Conservation (phyloP, 495 filamentous ascomycete genomes). For the Hyaloscypha bicolor region DNA sequence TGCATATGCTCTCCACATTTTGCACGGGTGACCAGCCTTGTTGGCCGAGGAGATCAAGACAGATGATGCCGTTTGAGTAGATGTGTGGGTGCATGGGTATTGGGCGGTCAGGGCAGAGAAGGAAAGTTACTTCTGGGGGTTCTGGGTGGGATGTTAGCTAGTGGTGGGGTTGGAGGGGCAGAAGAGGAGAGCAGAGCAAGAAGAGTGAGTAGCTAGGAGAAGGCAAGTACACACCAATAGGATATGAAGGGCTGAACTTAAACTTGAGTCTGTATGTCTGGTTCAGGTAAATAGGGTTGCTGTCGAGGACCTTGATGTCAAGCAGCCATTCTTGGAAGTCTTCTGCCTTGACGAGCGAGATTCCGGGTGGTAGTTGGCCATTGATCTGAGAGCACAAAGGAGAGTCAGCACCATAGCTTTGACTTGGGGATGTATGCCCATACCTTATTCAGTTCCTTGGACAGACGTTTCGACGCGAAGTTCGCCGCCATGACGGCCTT, state of each 20-base stretch:
- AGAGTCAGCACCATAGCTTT: neutral
- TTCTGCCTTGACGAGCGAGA: conserved; percentile 76
- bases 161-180: neutral
- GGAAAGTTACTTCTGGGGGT: conserved; percentile 91
- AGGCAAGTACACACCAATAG: conserved; percentile 67
- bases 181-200: neutral
- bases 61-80: conserved; percentile 98
- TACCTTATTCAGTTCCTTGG: conserved; percentile 57
- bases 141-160: conserved; percentile 48
- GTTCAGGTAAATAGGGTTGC: conserved; percentile 84
- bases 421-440: neutral
- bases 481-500: conserved; percentile 7
- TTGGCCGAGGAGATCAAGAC: conserved; percentile 84
- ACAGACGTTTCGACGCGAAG: conserved; percentile 49
- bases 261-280: conserved; percentile 87
- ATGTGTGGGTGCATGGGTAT: conserved; percentile 98
- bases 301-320: conserved; percentile 88
- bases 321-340: conserved; percentile 89
- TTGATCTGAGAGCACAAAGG: conserved; percentile 46
- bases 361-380: conserved; percentile 65
- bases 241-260: conserved; percentile 79
- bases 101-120: conserved; percentile 62
- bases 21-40: conserved; percentile 96
- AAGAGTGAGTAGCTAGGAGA: neutral
- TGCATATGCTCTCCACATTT: conserved; percentile 94